Evolutionary conservation across 192 early-diverging fungal species (phyloP).

Genomic region (Coemansia aciculifera): DNA sequence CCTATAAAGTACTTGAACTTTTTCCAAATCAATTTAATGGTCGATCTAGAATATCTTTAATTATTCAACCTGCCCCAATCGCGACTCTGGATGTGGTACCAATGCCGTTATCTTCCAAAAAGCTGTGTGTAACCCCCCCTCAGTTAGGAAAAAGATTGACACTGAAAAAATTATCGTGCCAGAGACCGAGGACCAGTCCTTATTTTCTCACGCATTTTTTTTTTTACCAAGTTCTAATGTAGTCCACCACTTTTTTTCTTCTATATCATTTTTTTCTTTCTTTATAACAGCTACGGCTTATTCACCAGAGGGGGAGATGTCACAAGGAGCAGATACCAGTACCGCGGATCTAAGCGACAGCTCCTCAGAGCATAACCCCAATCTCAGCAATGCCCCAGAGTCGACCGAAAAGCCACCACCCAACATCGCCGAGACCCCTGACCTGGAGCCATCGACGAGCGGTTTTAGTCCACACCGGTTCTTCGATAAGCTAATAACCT

Average conservation of each 20-base stretch:
- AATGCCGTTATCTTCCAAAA: too few relatives aligned
- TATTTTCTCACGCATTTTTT: too few relatives aligned
- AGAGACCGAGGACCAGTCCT: too few relatives aligned
- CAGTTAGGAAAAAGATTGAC: too few relatives aligned
- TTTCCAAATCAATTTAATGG: too few relatives aligned
- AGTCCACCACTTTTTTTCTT: background rate
- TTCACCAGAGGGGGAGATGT: background rate
- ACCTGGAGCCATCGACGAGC: background rate
- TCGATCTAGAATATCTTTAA: too few relatives aligned
- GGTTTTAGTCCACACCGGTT: background rate
- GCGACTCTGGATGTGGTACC: too few relatives aligned
- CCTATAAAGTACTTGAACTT: too few relatives aligned
- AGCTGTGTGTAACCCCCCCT: too few relatives aligned
- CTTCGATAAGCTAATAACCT: slow-evolving; percentile 19
- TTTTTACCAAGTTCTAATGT: too few relatives aligned
- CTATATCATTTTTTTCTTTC: background rate
- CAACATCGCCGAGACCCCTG: background rate
- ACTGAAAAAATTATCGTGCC: too few relatives aligned
- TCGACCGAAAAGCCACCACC: background rate
- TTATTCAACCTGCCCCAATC: too few relatives aligned
- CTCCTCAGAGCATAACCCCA: background rate
- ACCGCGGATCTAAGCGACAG: background rate
- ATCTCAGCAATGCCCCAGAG: background rate
- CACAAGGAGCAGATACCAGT: background rate
- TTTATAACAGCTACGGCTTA: background rate